phyloP scores from a whole-genome alignment of 495 filamentous ascomycete genomes.

The Talaromyces thailandensis region DNA sequence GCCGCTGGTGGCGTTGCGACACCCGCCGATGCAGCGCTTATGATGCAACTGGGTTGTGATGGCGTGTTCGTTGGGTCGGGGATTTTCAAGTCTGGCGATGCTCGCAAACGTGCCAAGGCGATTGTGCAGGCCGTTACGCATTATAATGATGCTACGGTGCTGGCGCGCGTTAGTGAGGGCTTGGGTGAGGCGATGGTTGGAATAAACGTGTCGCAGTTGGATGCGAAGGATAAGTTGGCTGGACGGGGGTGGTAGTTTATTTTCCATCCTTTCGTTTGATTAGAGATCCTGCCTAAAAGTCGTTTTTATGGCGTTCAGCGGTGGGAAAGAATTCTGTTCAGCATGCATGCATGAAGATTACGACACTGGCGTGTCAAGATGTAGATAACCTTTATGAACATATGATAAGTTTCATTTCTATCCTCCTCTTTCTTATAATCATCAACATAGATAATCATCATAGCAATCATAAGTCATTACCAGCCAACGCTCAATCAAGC shows the following conservation, averaged over 20 bases:
- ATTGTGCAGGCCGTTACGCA: constrained; percentile 94
- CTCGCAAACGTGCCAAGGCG: constrained; percentile 76
- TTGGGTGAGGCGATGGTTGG: constrained; percentile 96
- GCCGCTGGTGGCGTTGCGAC: constrained; percentile 96
- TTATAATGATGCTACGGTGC: constrained; percentile 73
- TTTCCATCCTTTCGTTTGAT: not conserved
- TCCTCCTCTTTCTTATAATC: not conserved
- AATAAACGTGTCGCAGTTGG: constrained; percentile 69
- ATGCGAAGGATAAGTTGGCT: constrained; percentile 71
- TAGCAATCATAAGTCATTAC: not conserved
- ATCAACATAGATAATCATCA: not conserved
- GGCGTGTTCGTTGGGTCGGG: constrained; percentile 95
- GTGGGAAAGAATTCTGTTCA: not conserved
- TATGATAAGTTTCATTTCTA: not conserved
- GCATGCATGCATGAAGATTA: not conserved
- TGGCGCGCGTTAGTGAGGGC: constrained; percentile 80
- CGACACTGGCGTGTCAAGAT: not conserved
- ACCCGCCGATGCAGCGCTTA: constrained; percentile 91
- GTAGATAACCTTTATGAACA: not conserved
- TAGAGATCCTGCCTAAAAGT: not conserved
- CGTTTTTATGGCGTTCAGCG: constrained; percentile 5
- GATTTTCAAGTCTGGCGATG: constrained; percentile 94
- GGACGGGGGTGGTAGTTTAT: constrained; percentile 69
- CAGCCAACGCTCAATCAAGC: not conserved
- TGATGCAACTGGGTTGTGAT: constrained; percentile 99